phyloP scores from a whole-genome alignment of 1,284 basidiomycete species.

The Cryptococcus neoformans region DNA sequence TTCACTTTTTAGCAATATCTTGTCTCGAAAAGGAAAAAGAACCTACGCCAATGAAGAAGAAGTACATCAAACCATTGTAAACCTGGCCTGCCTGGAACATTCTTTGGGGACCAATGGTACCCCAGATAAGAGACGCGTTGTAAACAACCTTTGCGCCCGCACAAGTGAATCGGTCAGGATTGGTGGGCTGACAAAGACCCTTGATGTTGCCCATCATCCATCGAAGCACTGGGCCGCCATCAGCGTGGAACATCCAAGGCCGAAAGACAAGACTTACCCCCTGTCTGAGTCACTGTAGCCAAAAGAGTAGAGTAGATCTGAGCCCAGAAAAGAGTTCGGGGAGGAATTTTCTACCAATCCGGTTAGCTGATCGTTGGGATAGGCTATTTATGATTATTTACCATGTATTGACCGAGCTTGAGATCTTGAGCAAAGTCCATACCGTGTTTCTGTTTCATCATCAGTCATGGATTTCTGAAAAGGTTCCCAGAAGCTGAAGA shows the following conservation, averaged over 20 bases:
- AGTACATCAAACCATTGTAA: conserved; percentile 45
- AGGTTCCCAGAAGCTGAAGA: not conserved
- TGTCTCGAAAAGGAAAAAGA: not conserved
- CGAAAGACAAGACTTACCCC: conserved; percentile 5
- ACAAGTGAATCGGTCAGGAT: conserved; percentile 48
- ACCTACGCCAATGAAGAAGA: conserved; percentile 38
- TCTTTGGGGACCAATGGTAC: conserved; percentile 42
- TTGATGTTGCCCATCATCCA: conserved; percentile 48
- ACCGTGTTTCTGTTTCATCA: conserved; percentile 45
- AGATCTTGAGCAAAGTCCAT: conserved; percentile 53
- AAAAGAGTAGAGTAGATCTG: conserved; percentile 57
- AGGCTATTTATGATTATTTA: conserved; percentile 1
- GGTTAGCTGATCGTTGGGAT: not conserved
- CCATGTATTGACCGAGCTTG: conserved; percentile 55
- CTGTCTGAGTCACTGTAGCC: conserved; percentile 48
- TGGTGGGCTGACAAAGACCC: conserved; percentile 45
- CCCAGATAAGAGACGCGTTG: conserved; percentile 50
- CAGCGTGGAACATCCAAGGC: too few species aligned
- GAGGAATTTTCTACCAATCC: conserved; percentile 33
- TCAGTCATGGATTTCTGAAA: conserved; percentile 32
- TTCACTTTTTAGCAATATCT: conserved; percentile 3
- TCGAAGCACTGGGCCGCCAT: conserved; percentile 32
- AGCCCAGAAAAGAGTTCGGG: conserved; percentile 57
- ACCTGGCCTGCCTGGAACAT: conserved; percentile 37
- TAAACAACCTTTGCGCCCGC: conserved; percentile 46